These are phyloP conservation scores for Diaporthe ilicicola DNA, from an alignment of 2,329 filamentous ascomycete species.

Conservation along the genomic window DNA sequence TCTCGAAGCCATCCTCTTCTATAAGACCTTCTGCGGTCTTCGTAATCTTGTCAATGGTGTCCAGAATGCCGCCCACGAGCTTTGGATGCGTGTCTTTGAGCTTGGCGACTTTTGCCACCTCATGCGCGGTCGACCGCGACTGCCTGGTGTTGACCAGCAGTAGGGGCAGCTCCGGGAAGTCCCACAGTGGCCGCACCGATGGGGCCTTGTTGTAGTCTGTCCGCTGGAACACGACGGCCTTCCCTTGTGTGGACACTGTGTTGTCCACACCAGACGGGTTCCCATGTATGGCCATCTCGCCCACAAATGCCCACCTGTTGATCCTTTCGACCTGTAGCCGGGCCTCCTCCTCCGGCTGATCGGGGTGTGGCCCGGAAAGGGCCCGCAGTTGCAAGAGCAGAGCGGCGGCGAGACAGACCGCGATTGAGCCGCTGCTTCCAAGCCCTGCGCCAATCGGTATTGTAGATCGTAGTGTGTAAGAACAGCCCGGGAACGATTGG, in stretches of 20 bases:
- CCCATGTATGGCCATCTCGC: slow-evolving; percentile 96
- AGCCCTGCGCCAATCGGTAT: slow-evolving; percentile 92
- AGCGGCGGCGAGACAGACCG: slow-evolving; percentile 86
- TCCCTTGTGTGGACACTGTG: slow-evolving; percentile 91
- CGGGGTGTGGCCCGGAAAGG: slow-evolving; percentile 87
- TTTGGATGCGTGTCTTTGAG: slow-evolving; percentile 77
- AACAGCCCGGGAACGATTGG: slow-evolving; percentile 78
- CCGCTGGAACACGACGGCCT: slow-evolving; percentile 90
- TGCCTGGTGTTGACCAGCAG: slow-evolving; percentile 91
- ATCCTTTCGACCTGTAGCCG: slow-evolving; percentile 91
- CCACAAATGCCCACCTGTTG: slow-evolving; percentile 97
- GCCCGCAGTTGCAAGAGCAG: slow-evolving; percentile 89
- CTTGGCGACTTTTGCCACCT: slow-evolving; percentile 85
- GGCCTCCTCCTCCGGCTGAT: slow-evolving; percentile 89
- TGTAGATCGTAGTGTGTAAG: slow-evolving; percentile 92
- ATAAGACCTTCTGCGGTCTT: slow-evolving; percentile 63
- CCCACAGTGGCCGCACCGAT: slow-evolving; percentile 77
- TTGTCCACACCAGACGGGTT: slow-evolving; percentile 98
- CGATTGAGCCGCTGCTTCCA: slow-evolving; percentile 93
- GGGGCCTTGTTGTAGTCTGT: slow-evolving; percentile 81
- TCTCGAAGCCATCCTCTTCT: slow-evolving; percentile 72
- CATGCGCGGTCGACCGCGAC: slow-evolving; percentile 82
- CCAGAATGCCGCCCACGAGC: slow-evolving; percentile 81
- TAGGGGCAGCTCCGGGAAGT: slow-evolving; percentile 91
- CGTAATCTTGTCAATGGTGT: slow-evolving; percentile 82